Evolutionary conservation across 495 filamentous ascomycete genomes (phyloP).

Genomic region (Annulohypoxylon maeteangense): DNA sequence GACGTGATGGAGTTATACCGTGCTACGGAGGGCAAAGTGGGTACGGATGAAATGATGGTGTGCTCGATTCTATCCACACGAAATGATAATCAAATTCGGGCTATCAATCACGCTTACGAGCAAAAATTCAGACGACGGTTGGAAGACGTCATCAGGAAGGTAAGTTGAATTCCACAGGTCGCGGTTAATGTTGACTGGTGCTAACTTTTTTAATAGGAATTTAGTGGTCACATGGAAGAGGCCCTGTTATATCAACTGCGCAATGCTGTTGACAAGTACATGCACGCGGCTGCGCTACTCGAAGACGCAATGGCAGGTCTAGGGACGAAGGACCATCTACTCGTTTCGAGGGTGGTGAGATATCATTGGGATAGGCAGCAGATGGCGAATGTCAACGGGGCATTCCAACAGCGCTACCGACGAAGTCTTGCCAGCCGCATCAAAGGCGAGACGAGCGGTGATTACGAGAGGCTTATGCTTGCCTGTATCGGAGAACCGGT

Average conservation of each 20-base stretch:
- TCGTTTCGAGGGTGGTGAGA: conserved; percentile 78
- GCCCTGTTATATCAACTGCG: conserved; percentile 82
- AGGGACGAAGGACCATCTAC: conserved; percentile 84
- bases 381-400: conserved; percentile 76
- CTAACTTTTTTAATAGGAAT: conserved; percentile 62
- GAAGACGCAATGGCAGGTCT: conserved; percentile 87
- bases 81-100: conserved; percentile 82
- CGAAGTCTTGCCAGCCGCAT: conserved; percentile 72
- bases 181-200: neutral
- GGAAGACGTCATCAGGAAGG: conserved; percentile 75
- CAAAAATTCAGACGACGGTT: conserved; percentile 71
- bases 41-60: conserved; percentile 80
- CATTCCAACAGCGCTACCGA: conserved; percentile 73
- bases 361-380: conserved; percentile 81
- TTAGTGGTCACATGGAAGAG: conserved; percentile 91
- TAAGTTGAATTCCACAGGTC: conserved; percentile 39
- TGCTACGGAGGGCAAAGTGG: conserved; percentile 74
- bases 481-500: conserved; percentile 60
- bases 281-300: conserved; percentile 80
- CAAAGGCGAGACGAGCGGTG: conserved; percentile 84
- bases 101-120: conserved; percentile 77
- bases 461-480: conserved; percentile 78
- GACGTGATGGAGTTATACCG: conserved; percentile 78
- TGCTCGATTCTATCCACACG: conserved; percentile 77
- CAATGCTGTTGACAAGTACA: conserved; percentile 79